phyloP scores from a whole-genome alignment of 2,329 filamentous ascomycete genomes.

The Penicillium sp. region DNA sequence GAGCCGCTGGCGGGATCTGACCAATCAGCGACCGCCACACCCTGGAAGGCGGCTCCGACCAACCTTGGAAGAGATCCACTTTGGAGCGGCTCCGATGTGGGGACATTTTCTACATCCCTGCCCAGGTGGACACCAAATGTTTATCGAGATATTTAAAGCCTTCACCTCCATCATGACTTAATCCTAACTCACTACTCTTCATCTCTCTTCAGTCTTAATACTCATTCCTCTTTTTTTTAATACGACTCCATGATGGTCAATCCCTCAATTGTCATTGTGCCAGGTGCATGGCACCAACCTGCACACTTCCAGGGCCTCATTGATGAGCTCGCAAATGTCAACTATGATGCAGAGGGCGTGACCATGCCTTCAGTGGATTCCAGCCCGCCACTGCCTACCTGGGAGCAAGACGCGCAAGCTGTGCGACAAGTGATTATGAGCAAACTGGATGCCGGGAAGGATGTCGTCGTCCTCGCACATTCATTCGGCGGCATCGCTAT shows the following conservation, averaged over 20 bases:
- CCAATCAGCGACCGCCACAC: not conserved
- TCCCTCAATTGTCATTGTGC: constrained; percentile 29
- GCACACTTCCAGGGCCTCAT: constrained; percentile 27
- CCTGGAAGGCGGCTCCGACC: not conserved
- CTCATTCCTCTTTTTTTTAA: no score
- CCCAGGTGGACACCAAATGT: not conserved
- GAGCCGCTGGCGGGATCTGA: not conserved
- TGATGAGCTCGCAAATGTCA: constrained; percentile 18
- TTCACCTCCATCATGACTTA: not conserved
- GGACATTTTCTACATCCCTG: not conserved
- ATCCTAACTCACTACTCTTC: not conserved
- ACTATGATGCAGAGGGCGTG: constrained; percentile 25
- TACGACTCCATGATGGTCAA: constrained; percentile 19
- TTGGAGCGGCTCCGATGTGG: constrained; percentile 1
- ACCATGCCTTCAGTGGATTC: constrained; percentile 28
- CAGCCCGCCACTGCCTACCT: constrained; percentile 25
- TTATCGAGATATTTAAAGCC: not conserved
- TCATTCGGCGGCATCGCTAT: constrained; percentile 37
- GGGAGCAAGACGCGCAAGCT: constrained; percentile 30
- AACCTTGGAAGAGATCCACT: not conserved
- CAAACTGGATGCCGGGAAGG: constrained; percentile 27
- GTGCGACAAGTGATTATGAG: constrained; percentile 23
- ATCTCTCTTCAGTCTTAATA: not conserved
- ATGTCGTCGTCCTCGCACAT: constrained; percentile 34
- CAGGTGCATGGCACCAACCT: constrained; percentile 32